Evolutionary conservation across 2,329 filamentous ascomycete species (phyloP).

Genomic region (Trichoderma arundinaceum): DNA sequence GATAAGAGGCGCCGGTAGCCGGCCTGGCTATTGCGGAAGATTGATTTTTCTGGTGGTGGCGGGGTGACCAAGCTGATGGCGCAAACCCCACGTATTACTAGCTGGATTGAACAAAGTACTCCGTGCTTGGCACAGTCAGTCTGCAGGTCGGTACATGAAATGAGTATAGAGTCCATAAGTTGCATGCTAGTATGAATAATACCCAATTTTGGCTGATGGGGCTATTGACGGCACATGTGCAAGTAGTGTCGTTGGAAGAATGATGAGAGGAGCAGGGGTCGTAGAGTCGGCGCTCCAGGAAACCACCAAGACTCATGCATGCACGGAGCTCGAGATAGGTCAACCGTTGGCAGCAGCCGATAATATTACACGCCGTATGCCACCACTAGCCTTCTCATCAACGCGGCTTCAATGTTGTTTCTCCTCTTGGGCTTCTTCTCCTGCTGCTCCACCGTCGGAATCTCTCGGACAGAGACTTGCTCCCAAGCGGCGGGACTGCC

Average conservation of each 20-base stretch:
- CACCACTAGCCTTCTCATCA: no score
- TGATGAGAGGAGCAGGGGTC: no score
- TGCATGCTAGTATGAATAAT: no score
- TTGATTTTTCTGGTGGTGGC: conserved; percentile 16
- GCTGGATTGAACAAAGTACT: not conserved
- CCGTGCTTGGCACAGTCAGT: no score
- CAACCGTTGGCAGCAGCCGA: not conserved
- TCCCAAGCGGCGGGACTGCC: conserved; percentile 9
- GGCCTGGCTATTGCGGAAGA: not conserved
- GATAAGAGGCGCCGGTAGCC: conserved; percentile 25
- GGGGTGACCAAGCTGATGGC: conserved; percentile 15
- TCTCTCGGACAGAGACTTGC: not conserved
- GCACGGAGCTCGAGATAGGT: not conserved
- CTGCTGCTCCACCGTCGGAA: conserved; percentile 13
- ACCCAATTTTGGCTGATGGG: no score
- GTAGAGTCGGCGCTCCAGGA: not conserved
- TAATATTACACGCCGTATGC: not conserved
- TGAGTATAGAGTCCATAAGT: no score
- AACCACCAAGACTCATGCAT: not conserved
- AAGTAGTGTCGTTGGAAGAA: no score
- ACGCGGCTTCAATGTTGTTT: no score
- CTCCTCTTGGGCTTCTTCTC: no score
- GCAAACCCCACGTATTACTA: conserved; percentile 4
- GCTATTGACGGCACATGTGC: no score
- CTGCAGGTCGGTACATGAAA: no score